phyloP scores from a whole-genome alignment of 2,329 filamentous ascomycete species.

The Fusarium succisae region DNA sequence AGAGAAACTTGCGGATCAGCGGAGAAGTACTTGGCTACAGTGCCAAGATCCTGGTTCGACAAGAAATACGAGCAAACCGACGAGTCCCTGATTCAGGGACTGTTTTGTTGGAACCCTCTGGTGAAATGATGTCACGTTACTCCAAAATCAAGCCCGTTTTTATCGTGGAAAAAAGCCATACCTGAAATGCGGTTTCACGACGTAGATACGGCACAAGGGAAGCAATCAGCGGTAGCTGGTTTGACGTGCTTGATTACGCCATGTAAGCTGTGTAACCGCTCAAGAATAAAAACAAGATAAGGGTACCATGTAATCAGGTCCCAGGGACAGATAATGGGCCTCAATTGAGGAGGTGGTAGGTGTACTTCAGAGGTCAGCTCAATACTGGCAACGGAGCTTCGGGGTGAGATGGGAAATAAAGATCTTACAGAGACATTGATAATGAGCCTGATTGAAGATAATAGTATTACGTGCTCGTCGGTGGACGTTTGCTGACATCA shows the following conservation, averaged over 20 bases:
- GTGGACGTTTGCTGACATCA: background rate
- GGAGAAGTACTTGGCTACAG: background rate
- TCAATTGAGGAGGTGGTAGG: background rate
- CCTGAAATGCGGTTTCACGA: background rate
- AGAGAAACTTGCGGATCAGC: background rate
- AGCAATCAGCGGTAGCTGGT: background rate
- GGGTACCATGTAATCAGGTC: background rate
- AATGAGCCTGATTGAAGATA: background rate
- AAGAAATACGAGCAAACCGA: background rate
- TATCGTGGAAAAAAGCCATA: background rate
- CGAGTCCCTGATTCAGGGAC: background rate
- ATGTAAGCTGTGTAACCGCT: background rate
- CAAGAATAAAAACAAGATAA: background rate
- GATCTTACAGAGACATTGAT: background rate
- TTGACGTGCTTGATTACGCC: background rate
- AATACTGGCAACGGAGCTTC: background rate
- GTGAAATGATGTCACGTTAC: background rate
- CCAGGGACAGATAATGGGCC: background rate
- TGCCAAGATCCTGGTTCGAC: background rate
- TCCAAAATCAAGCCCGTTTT: background rate
- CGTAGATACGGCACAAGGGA: background rate
- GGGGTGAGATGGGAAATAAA: background rate
- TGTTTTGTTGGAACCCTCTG: too few relatives aligned
- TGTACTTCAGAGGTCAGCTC: accelerated
- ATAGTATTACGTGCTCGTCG: background rate